phyloP scores from a whole-genome alignment of 257 asterid genomes.

The Salvia miltiorrhiza region DNA sequence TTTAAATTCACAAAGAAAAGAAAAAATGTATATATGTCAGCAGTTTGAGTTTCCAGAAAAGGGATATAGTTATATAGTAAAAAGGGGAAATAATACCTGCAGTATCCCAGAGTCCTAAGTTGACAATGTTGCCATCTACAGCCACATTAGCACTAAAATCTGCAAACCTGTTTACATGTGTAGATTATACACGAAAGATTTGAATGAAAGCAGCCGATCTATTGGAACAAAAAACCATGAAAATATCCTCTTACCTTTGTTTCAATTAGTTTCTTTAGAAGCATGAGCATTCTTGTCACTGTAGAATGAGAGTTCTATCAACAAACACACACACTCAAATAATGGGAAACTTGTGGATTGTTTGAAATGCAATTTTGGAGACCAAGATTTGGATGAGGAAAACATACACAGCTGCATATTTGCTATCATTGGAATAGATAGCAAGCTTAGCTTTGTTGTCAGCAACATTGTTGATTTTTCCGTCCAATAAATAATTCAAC shows the following conservation, averaged over 20 bases:
- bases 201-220: too few relatives aligned
- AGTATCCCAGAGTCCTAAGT: too few relatives aligned
- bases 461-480: conserved; percentile 74
- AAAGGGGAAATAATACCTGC: too few relatives aligned
- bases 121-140: too few relatives aligned
- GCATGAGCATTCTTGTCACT: conserved; percentile 33
- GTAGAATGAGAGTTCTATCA: not conserved
- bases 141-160: too few relatives aligned
- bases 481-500: conserved; percentile 83
- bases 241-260: conserved; percentile 27
- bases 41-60: too few relatives aligned
- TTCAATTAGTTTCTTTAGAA: conserved; percentile 23
- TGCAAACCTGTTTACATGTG: conserved; percentile 54
- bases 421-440: too few relatives aligned
- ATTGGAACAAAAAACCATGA: not conserved
- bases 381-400: not conserved
- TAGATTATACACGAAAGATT: not conserved
- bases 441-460: conserved; percentile 72
- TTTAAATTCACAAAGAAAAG: too few relatives aligned
- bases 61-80: too few relatives aligned
- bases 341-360: not conserved
- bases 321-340: not conserved
- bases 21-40: too few relatives aligned
- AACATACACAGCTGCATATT: conserved; percentile 38
- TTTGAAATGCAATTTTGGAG: not conserved